phyloP scores from a whole-genome alignment of 2,329 filamentous ascomycete genomes.

The Ophioceras dolichostomum region DNA sequence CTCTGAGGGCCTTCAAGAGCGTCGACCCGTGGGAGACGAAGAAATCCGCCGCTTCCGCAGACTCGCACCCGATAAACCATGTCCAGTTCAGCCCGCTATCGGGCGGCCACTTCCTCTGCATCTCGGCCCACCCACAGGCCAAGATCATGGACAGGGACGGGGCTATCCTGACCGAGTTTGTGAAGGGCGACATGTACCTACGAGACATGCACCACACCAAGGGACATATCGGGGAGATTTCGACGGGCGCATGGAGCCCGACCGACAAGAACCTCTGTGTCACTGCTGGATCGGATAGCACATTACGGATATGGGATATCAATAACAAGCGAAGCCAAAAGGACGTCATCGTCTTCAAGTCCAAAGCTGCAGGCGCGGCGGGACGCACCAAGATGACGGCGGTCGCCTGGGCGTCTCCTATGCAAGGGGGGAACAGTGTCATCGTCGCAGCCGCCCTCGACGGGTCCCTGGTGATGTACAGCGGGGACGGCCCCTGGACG shows the following conservation, averaged over 20 bases:
- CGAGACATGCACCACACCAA: conserved; percentile 97
- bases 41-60: conserved; percentile 51
- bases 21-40: conserved; percentile 79
- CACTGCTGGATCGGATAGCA: conserved; percentile 91
- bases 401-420: conserved; percentile 69
- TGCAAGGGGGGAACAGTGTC: conserved; percentile 66
- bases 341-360: conserved; percentile 93
- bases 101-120: conserved; percentile 69
- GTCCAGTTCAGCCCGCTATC: conserved; percentile 77
- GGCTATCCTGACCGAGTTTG: conserved; percentile 73
- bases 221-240: conserved; percentile 86
- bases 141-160: conserved; percentile 85
- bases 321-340: conserved; percentile 84
- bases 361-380: conserved; percentile 72
- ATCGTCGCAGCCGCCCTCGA: conserved; percentile 77
- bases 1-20: conserved; percentile 84
- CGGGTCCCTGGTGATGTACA: conserved; percentile 84
- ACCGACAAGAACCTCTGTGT: conserved; percentile 73
- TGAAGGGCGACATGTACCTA: conserved; percentile 97
- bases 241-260: conserved; percentile 83
- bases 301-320: conserved; percentile 91
- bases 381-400: conserved; percentile 91
- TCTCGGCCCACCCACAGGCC: conserved; percentile 81
- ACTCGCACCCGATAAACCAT: conserved; percentile 81
- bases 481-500: conserved; percentile 74